Evolutionary conservation across 2,329 filamentous ascomycete genomes (phyloP), one percentile per base, ranked within the genome.

Genomic region (Aspergillus candidus): DNA sequence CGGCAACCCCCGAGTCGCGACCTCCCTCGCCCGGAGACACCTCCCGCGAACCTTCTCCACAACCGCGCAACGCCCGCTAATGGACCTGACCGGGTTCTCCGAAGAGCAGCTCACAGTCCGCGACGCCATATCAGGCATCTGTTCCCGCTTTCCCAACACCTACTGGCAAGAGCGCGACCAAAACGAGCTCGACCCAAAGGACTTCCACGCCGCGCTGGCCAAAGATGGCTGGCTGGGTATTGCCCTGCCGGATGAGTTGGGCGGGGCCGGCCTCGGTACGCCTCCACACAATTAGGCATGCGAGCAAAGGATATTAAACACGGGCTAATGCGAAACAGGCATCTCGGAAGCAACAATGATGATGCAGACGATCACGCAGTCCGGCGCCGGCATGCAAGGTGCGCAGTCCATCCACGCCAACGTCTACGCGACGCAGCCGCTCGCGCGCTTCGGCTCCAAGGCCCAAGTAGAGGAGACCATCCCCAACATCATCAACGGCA

Each of bases 261-360:
- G 88, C 3, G 88, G 87, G 1, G 77, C 84, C 1, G 86, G 84
- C 0, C 67, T 94, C 7, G 86, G 67, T 58, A 48, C 22, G 15
- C 2, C 1, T 27, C 17, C n/a, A 18, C 8, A 4, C n/a, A n/a
- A n/a, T n/a, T n/a, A n/a, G n/a, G n/a, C n/a, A n/a, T n/a, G n/a
- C n/a, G n/a, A n/a, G n/a, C n/a, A n/a, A n/a, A n/a, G n/a, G n/a
- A n/a, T n/a, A n/a, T n/a, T n/a, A n/a, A n/a, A n/a, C n/a, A n/a
- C n/a, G n/a, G n/a, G 82, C 7, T 40, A 11, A 7, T 11, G 5
- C 11, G 1, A 4, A 31, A 12, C 35, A 65, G 61, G 62, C 4
- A 88, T 94, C 31, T 83, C 84, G 0, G 87, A 93, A 60, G 87
- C 87, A 1, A 87, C 83, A 0, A 86, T 91, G 77, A 91, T 93